Evolutionary conservation across 495 filamentous ascomycete genomes (phyloP).

Genomic region (Lindgomyces ingoldianus): DNA sequence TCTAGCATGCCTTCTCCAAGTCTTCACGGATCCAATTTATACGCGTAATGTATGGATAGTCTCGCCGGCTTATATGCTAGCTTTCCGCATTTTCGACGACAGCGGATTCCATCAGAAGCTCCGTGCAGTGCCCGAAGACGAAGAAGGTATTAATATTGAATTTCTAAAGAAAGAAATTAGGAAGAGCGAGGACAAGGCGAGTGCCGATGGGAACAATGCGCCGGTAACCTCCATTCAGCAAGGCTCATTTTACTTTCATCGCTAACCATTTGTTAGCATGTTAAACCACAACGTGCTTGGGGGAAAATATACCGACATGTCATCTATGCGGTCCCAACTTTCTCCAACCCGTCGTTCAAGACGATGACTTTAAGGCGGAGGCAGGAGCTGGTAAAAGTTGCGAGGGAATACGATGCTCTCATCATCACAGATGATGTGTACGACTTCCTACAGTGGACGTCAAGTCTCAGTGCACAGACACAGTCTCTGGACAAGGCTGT

Average conservation of each 20-base stretch:
- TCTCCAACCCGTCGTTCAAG: conserved; percentile 76
- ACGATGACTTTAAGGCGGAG: conserved; percentile 68
- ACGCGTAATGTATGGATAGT: conserved; percentile 78
- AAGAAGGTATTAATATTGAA: conserved; percentile 68
- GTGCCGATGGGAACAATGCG: conserved; percentile 34
- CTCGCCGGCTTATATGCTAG: conserved; percentile 77
- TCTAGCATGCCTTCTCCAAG: conserved; percentile 68
- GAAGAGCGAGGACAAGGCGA: conserved; percentile 46
- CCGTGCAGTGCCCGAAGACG: conserved; percentile 69
- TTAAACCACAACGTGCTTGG: conserved; percentile 40
- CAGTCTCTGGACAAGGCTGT: conserved; percentile 47
- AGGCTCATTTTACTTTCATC: background rate
- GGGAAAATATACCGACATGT: conserved; percentile 76
- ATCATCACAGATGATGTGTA: conserved; percentile 90
- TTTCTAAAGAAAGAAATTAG: conserved; percentile 54
- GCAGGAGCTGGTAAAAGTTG: conserved; percentile 63
- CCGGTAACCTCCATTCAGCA: conserved; percentile 32
- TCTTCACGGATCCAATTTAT: conserved; percentile 74
- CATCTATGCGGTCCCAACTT: conserved; percentile 82
- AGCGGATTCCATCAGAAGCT: conserved; percentile 64
- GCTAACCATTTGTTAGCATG: conserved; percentile 18
- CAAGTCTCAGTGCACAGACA: conserved; percentile 38
- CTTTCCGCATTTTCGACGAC: conserved; percentile 77
- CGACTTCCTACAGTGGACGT: conserved; percentile 77
- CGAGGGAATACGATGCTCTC: conserved; percentile 72